A percentile compares a stretch with the other conserved stretches of the same genome.
Conservation (phyloP, 179 eudicot genomes). For the Carnegiea gigantea region DNA sequence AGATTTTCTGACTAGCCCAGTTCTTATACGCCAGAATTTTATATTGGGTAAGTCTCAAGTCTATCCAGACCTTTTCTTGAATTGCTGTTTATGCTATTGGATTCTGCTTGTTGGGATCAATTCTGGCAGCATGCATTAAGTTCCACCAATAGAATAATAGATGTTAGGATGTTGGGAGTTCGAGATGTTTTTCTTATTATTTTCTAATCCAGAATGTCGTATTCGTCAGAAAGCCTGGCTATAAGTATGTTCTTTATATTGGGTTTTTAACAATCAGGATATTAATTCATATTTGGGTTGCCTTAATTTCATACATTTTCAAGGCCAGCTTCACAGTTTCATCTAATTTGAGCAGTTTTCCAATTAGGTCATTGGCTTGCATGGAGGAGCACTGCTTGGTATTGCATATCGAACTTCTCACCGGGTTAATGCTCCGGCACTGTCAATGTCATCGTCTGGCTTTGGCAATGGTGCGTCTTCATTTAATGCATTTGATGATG, state of each 20-base stretch:
- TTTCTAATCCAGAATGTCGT: background rate
- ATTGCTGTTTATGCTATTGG: background rate
- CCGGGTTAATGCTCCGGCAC: slow-evolving; percentile 60
- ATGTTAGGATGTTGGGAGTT: background rate
- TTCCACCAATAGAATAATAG: background rate
- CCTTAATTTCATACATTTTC: background rate
- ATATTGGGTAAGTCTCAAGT: background rate
- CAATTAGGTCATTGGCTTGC: slow-evolving; percentile 65
- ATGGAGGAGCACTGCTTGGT: slow-evolving; percentile 94
- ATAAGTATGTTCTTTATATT: background rate
- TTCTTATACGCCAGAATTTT: background rate
- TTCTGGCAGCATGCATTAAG: background rate
- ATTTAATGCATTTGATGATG: slow-evolving; percentile 73
- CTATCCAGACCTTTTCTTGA: background rate
- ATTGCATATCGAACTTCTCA: slow-evolving; percentile 82
- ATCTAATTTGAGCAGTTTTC: slow-evolving; percentile 14
- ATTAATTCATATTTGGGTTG: background rate
- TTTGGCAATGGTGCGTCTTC: slow-evolving; percentile 71
- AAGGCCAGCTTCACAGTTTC: background rate
- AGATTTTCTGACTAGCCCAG: background rate
- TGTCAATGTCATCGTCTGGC: slow-evolving; percentile 82
- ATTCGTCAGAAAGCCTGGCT: background rate
- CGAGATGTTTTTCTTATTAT: background rate
- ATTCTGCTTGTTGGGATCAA: background rate
- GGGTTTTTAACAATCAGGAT: background rate